Evolutionary conservation across 306 rosid genomes (phyloP), one percentile per base, ranked within the genome.

Genomic region (Ceratonia siliqua): DNA sequence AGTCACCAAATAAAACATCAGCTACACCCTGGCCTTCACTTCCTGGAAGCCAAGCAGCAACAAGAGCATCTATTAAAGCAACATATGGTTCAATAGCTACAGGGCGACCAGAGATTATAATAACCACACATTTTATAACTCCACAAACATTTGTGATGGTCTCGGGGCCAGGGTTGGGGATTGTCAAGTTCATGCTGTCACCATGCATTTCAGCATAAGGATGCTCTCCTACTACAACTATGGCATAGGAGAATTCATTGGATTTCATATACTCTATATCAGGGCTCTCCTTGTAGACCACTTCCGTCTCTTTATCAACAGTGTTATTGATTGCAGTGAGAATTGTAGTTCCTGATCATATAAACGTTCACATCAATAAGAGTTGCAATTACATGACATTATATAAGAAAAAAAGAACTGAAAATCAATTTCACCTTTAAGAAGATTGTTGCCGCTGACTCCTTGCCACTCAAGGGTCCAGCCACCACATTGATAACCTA

Each of bases 31-130:
- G 67, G 12, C 82, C 85, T 22, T 82, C 85, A 52, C 50, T 58
- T 8, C 85, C 82, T 0, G 85, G 85, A 42, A 82, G 85, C 85
- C 85, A 82, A 13, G 85, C 85, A n/a, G 82, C 85, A 17, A 82
- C 82, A 50, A 82, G 73, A 3, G 77, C 68, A 0, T 79, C 74
- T 2, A 72, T 64, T 4, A 0, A 4, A 2, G 53, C 72, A n/a
- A 82, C 2, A 41, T 76, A 77, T 30, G 85, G 85, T n/a, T 72
- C 41, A 0, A 77, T 77, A 50, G 73, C 79, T 27, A 82, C 76
- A 22, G 85, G 85, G 28, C 82, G 74, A 22, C 85, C 82, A 6
- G 79, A 72, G 55, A 82, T 50, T 10, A 82, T 6, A 4, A 82
- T 61, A 17, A 53, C 77, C 6, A 77, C 82, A 20, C 85, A 82